Conservation (phyloP, 2,329 filamentous ascomycete species). For the Aureobasidium namibiae region DNA sequence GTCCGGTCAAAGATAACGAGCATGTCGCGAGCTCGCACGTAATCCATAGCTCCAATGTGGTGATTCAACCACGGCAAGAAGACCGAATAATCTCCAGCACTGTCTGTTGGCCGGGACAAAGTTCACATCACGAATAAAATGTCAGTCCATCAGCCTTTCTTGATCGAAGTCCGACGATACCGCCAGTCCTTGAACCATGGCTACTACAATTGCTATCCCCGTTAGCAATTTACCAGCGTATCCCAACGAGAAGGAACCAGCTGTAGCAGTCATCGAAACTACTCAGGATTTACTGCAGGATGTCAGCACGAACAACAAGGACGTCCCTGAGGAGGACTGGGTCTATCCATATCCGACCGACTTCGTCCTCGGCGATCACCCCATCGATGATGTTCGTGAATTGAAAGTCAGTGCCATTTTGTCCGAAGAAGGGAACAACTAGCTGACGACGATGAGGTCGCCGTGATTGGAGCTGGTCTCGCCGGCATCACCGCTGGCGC, state of each 20-base stretch:
- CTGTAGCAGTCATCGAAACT: not conserved
- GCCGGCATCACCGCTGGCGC: slow-evolving; percentile 57
- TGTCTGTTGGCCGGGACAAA: not conserved
- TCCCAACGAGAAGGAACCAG: not conserved
- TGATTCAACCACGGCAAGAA: not conserved
- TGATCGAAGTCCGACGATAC: not conserved
- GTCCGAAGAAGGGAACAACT: too few relatives aligned
- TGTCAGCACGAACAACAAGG: too few relatives aligned
- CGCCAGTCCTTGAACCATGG: not conserved
- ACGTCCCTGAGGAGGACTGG: too few relatives aligned
- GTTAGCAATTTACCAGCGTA: not conserved
- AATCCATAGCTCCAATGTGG: not conserved
- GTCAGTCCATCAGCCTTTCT: not conserved
- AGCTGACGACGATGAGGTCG: too few relatives aligned
- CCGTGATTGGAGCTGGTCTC: slow-evolving; percentile 24
- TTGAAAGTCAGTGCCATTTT: too few relatives aligned
- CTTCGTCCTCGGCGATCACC: too few relatives aligned
- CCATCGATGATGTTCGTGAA: too few relatives aligned
- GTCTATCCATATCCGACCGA: too few relatives aligned
- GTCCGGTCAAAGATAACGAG: not conserved
- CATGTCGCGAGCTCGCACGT: too few relatives aligned
- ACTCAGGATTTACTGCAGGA: too few relatives aligned
- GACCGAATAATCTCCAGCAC: too few relatives aligned
- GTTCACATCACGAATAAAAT: not conserved
- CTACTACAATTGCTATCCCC: not conserved